Conservation (phyloP, 2,329 filamentous ascomycete genomes). For the Magnaporthiopsis rhizophila region DNA sequence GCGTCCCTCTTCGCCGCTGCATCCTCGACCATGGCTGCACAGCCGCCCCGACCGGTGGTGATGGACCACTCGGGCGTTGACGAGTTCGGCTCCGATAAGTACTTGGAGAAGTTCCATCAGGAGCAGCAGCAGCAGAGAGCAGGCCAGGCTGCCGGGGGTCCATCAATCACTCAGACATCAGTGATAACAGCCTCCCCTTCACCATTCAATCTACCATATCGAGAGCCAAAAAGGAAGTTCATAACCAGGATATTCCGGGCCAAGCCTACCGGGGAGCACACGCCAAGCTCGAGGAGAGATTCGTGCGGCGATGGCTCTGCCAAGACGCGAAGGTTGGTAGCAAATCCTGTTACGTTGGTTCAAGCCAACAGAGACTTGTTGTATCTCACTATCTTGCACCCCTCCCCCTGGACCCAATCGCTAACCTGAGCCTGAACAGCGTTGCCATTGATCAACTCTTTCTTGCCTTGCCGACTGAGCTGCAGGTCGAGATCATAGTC, state of each 20-base stretch:
- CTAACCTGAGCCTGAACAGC: conserved; percentile 17
- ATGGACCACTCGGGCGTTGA: conserved; percentile 58
- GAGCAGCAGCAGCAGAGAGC: conserved; percentile 30
- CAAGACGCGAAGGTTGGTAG: conserved; percentile 24
- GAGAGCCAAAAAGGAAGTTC: conserved; percentile 31
- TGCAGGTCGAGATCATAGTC: conserved; percentile 55
- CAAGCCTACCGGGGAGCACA: neutral
- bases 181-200: conserved; percentile 17
- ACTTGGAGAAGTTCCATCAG: conserved; percentile 54
- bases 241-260: neutral
- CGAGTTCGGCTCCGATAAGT: conserved; percentile 59
- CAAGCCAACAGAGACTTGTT: neutral
- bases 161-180: conserved; percentile 18
- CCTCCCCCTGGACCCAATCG: too few relatives aligned
- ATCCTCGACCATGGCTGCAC: conserved; percentile 12
- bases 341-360: neutral
- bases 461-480: conserved; percentile 48
- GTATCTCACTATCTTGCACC: neutral
- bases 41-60: conserved; percentile 19
- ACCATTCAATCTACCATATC: conserved; percentile 42
- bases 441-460: conserved; percentile 50
- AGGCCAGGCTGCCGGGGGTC: conserved; percentile 12
- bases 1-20: neutral
- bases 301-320: conserved; percentile 12
- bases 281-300: neutral